phyloP scores from a whole-genome alignment of 176 grass and related monocot species.

The Luzula sylvatica region DNA sequence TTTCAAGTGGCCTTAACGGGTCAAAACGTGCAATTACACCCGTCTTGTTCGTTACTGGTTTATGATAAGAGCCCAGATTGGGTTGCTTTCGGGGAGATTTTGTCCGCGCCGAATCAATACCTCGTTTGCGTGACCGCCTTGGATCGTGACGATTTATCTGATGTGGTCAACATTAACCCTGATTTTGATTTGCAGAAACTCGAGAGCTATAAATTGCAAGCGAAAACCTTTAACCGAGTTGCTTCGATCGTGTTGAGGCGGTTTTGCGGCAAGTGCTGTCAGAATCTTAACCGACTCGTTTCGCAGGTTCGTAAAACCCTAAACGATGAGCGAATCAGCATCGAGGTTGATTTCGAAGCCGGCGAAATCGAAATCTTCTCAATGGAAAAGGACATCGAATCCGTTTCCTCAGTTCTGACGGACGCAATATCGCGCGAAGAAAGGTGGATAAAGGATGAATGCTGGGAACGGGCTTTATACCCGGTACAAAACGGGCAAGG shows the following conservation, averaged over 20 bases:
- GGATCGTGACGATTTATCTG: slow-evolving; percentile 44
- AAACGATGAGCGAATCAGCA: slow-evolving; percentile 51
- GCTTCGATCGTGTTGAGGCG: slow-evolving; percentile 46
- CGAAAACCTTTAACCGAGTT: slow-evolving; percentile 50
- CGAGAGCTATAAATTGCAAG: slow-evolving; percentile 58
- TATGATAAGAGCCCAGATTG: slow-evolving; percentile 63
- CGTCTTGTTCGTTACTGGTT: slow-evolving; percentile 61
- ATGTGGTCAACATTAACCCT: slow-evolving; percentile 21
- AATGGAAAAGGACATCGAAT: slow-evolving; percentile 44
- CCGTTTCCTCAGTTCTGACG: slow-evolving; percentile 34
- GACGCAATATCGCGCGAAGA: slow-evolving; percentile 46
- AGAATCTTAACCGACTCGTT: slow-evolving; percentile 62
- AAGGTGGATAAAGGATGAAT: slow-evolving; percentile 61
- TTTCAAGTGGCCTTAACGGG: slow-evolving; percentile 72
- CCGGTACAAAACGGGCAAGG: slow-evolving; percentile 23
- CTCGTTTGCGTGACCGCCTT: slow-evolving; percentile 89
- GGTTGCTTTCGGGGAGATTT: slow-evolving; percentile 91
- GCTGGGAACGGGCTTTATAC: slow-evolving; percentile 57
- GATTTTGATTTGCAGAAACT: slow-evolving; percentile 36
- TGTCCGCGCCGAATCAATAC: slow-evolving; percentile 67
- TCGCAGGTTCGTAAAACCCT: slow-evolving; percentile 39
- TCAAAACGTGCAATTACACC: slow-evolving; percentile 74
- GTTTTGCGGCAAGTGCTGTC: slow-evolving; percentile 58
- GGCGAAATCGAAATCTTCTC: slow-evolving; percentile 62
- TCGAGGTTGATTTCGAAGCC: slow-evolving; percentile 57